Base-by-base conservation (phyloP, 139 green algal genomes). In the Eudorina sp. region DNA sequence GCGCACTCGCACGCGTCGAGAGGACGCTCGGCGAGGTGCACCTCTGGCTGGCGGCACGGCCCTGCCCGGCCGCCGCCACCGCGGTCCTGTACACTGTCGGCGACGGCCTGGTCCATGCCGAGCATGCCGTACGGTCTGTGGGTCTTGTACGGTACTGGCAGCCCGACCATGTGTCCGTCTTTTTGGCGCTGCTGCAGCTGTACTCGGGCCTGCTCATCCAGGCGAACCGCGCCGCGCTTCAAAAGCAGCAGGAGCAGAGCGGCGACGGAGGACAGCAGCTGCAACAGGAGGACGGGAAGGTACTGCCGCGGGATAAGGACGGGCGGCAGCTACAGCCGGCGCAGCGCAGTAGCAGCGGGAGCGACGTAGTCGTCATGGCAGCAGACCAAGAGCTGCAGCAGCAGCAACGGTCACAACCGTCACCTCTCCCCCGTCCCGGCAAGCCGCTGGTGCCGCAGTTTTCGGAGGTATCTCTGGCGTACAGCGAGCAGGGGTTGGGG, bases 131-230 rank as follows among this genome's bases (percentile, higher is more conserved):
- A 11, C 73, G 75, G 2, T 73, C 68, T 23, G 77, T 62, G 4
- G 85, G 85, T 2, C 85, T 62, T 25, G 73, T 89, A 13, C 60
- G 68, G 11, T 77, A 75, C 60, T 89, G 85, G 85, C 41, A 70
- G 55, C 86, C 86, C 8, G 64, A 90, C 19, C 46, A 40, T 14
- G 69, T 80, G 4, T 45, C 78, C 1, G 86, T 69, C 0, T 86
- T 86, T 40, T 13, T 83, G 19, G 78, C 68, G 34, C 78, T 90
- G 66, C 66, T 90, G 38, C 86, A 75, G 51, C 51, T 90, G 29
- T 87, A 90, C 62, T 43, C 46, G 27, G 75, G 78, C 43, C 0
- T 87, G 34, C 45, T 87, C 0, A 5, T 69, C 18, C 79, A 85
- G 58, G 79, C 79, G n/a, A 41, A 36, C 68, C 29, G 84, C 40